phyloP scores from a whole-genome alignment of 2,329 filamentous ascomycete species.

The Pseudonectria foliicola region DNA sequence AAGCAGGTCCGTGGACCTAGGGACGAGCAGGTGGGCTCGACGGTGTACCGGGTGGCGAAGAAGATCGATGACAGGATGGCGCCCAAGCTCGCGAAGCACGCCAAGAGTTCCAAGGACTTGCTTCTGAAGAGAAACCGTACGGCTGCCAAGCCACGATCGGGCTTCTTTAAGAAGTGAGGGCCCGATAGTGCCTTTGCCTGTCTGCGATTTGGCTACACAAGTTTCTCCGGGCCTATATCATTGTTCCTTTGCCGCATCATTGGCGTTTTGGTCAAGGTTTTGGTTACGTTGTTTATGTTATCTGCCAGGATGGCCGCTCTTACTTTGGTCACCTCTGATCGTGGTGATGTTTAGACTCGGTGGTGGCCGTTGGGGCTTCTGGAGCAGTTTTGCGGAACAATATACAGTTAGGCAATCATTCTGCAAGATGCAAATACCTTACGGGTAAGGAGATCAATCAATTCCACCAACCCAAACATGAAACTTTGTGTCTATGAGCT shows the following conservation, averaged over 20 bases:
- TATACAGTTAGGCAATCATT: too few relatives aligned
- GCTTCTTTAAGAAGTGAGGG: conserved; percentile 34
- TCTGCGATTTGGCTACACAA: conserved; percentile 5
- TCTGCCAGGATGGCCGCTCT: background rate
- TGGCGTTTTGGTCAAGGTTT: background rate
- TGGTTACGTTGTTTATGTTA: background rate
- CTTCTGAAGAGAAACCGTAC: conserved; percentile 40
- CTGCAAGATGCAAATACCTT: too few relatives aligned
- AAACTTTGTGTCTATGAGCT: too few relatives aligned
- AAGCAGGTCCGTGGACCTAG: conserved; percentile 32
- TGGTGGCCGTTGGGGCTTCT: too few relatives aligned
- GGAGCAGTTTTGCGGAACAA: too few relatives aligned
- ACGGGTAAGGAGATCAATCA: too few relatives aligned
- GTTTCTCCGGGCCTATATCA: background rate
- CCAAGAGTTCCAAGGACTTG: conserved; percentile 34
- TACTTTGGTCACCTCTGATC: too few relatives aligned
- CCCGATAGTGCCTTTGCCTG: background rate
- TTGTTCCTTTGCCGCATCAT: background rate
- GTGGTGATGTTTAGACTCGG: too few relatives aligned
- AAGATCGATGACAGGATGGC: conserved; percentile 40
- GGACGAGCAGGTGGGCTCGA: conserved; percentile 45
- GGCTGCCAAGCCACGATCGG: conserved; percentile 28
- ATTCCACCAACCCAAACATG: too few relatives aligned
- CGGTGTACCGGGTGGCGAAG: conserved; percentile 44
- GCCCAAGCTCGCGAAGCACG: conserved; percentile 38